These are phyloP conservation scores for Moelleriella libera DNA, from an alignment of 2,329 filamentous ascomycete species.

Conservation along the genomic window DNA sequence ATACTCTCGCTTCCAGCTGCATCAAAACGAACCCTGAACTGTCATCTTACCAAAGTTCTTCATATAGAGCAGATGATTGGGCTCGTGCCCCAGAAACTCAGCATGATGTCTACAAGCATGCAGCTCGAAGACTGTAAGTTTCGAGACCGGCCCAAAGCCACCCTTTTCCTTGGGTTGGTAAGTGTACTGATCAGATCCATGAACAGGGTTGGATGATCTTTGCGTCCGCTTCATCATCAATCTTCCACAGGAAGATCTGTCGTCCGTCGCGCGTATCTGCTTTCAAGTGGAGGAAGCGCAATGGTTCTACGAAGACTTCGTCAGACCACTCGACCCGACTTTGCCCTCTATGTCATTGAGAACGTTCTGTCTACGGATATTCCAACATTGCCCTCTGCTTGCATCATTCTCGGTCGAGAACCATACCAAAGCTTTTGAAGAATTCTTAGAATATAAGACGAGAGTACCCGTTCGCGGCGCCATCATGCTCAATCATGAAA, in stretches of 20 bases:
- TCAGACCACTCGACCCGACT: conserved; percentile 73
- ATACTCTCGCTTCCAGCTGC: conserved; percentile 14
- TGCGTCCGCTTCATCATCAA: conserved; percentile 98
- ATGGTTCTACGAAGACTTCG: conserved; percentile 99
- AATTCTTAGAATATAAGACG: conserved; percentile 90
- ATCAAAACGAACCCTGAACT: conserved; percentile 17
- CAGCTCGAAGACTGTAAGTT: conserved; percentile 73
- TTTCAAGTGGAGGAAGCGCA: conserved; percentile 98
- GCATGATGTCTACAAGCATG: conserved; percentile 67
- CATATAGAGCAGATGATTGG: conserved; percentile 4
- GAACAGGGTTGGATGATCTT: conserved; percentile 82
- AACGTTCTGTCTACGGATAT: conserved; percentile 78
- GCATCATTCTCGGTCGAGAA: conserved; percentile 65
- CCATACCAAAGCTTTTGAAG: conserved; percentile 72
- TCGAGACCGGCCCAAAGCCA: neutral
- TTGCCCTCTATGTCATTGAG: conserved; percentile 77
- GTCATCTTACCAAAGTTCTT: neutral
- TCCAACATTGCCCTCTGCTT: conserved; percentile 84
- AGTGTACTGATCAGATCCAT: conserved; percentile 9
- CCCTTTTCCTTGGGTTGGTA: too few species aligned
- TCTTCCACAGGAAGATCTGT: conserved; percentile 79
- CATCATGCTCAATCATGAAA: conserved; percentile 82
- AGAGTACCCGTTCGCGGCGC: conserved; percentile 87
- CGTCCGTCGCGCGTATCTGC: conserved; percentile 83
- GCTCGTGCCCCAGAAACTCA: conserved; percentile 22